Evolutionary conservation across 163 green algal species (phyloP).

Genomic region (Scenedesmus sp.): DNA sequence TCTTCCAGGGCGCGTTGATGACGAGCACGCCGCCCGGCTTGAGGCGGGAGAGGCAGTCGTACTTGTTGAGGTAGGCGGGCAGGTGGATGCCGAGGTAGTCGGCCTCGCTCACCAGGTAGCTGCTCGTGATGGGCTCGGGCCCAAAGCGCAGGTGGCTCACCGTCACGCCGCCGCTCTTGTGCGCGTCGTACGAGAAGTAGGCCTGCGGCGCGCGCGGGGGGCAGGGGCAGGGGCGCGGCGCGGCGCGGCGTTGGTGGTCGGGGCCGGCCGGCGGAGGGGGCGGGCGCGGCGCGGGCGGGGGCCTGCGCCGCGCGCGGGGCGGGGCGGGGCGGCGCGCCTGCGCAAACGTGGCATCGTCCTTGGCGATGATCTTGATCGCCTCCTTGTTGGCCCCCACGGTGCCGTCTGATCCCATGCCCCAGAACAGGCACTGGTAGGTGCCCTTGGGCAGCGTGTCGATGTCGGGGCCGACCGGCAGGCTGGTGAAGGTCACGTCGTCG

Average conservation of each 20-base stretch:
- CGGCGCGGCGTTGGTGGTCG: no score
- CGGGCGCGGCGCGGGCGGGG: not conserved
- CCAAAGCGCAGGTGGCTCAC: conserved; percentile 70
- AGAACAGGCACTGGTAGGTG: conserved; percentile 69
- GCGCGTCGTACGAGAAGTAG: conserved; percentile 68
- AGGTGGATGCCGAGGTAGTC: conserved; percentile 67
- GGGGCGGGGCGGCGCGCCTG: conserved; percentile 52
- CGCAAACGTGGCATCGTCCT: conserved; percentile 48
- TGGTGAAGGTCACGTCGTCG: conserved; percentile 63
- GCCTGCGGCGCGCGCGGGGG: conserved; percentile 41
- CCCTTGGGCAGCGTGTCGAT: conserved; percentile 53
- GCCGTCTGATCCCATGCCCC: conserved; percentile 69
- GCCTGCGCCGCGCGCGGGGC: no score
- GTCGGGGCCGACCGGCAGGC: conserved; percentile 48
- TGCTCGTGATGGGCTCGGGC: conserved; percentile 54
- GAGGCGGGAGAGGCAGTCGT: conserved; percentile 54
- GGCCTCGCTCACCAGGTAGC: conserved; percentile 57
- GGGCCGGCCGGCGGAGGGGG: no score
- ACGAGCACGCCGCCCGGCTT: conserved; percentile 59
- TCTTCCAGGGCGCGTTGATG: conserved; percentile 59
- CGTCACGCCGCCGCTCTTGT: conserved; percentile 68
- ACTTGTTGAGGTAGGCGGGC: conserved; percentile 59
- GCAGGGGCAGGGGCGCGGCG: no score
- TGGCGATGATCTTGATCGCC: conserved; percentile 71
- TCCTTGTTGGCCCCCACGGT: conserved; percentile 76